Evolutionary conservation across 495 filamentous ascomycete genomes (phyloP), one percentile per base, ranked within the genome.

Genomic region (Aspergillus leporis): DNA sequence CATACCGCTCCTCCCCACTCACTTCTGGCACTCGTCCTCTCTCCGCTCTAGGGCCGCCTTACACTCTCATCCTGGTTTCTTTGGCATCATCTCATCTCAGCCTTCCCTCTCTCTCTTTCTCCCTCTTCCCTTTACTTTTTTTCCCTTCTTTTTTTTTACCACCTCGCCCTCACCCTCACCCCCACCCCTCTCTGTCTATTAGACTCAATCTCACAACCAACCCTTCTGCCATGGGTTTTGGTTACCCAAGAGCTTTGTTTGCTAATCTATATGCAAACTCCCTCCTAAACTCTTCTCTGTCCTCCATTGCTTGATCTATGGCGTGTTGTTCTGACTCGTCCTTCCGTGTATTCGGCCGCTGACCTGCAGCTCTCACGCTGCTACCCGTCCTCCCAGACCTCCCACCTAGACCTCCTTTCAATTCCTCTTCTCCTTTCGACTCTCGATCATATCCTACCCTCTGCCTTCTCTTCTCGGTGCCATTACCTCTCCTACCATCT

Each of bases 281-380:
- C 61, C 61, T 60, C 59, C 63, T 58, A 62, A 36, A 62, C 56
- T 68, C 55, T 59, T 19, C 34, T 43, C 32, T 64, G 23, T 58
- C 47, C 41, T 59, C 56, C 49, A 53, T 63, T 67, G 63, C 64
- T 66, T 64, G 67, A 70, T 74, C 66, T 73, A 79, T 78, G 76
- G 72, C 70, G 70, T 63, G 72, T 71, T 68, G 69, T 70, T 58
- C 54, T 68, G 62, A 70, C 65, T 71, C 66, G 61, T 56, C 67
- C 58, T 53, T 55, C 63, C 69, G 73, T 75, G 70, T 70, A 75
- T 68, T 73, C 69, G 72, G 72, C 73, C 70, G 73, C 71, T 76
- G 73, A 78, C 71, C 71, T 73, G 72, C 74, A 76, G 74, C 71
- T 63, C 63, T 67, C 63, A 75, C 75, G 68, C 75, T 78, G 74